Base-by-base conservation (phyloP, 2,329 filamentous ascomycete species). In the Aspergillus sp. region DNA sequence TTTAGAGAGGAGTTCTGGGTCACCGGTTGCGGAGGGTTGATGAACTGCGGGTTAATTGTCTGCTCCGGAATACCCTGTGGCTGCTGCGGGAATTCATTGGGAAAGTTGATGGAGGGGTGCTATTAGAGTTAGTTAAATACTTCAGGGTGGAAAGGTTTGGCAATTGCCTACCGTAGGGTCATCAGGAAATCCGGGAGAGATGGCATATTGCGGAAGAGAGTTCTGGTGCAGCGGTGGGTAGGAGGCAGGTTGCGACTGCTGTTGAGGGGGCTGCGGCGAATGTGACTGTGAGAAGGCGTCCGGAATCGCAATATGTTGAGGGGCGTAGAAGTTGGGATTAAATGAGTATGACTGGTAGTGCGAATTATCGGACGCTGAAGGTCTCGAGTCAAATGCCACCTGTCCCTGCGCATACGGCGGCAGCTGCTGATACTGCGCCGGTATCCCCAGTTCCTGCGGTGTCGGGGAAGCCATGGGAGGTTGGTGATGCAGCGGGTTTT, bases 1-100 rank as follows among this genome's bases (percentile, higher is more conserved):
- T 66, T 59, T 5, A 70, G 58, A n/a, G 59, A 37, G 15, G 62
- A 27, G 23, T 66, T 66, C 17, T 65, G 70, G 21, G 55, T 66
- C 15, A 63, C 49, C 15, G 63, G 51, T 50, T 72, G 65, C 35
- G 67, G 66, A 8, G 69, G 57, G 24, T 70, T 71, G 6, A 77
- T 67, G 40, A 72, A 77, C 33, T 74, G 73, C 0, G 75, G 75
- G 49, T 77, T 71, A 47, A 77, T 77, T 4, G 74, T 76, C 33
- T 68, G 71, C 44, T 67, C 69, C 14, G 60, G 54, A 15, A 69
- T 59, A 45, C 56, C 61, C 3, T 61, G 57, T 17, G 64, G 58
- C 23, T 60, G 56, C 12, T 66, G 62, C 12, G 66, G 24, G 52
- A 70, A 77, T 24, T 71, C 67, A 49, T 67, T 68, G 4, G 67